Evolutionary conservation across 305 asterid species (phyloP).

Genomic region (Fraxinus nigra): DNA sequence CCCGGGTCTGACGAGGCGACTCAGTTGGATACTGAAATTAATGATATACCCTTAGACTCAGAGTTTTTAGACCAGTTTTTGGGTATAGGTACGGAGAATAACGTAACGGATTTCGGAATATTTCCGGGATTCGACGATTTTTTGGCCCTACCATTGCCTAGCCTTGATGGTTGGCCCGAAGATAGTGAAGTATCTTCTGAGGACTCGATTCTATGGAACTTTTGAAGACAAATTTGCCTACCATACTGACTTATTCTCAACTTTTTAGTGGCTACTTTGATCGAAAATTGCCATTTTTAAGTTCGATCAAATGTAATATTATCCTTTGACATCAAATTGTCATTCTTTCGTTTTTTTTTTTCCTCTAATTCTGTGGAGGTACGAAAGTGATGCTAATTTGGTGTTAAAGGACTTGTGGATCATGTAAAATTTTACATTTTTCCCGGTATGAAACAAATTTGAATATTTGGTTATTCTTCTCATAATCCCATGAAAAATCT

Average conservation of each 20-base stretch:
- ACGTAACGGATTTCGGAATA: conserved; percentile 32
- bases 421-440: not conserved
- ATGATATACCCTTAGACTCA: conserved; percentile 44
- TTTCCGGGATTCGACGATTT: conserved; percentile 43
- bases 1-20: conserved; percentile 27
- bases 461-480: not conserved
- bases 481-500: not conserved
- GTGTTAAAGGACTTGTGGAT: not conserved
- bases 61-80: conserved; percentile 39
- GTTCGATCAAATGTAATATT: not conserved
- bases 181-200: conserved; percentile 25
- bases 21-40: conserved; percentile 26
- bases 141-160: conserved; percentile 27
- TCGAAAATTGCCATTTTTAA: not conserved
- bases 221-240: conserved; percentile 3
- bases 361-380: not conserved
- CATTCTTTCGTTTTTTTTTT: not conserved
- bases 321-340: not conserved
- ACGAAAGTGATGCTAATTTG: not conserved
- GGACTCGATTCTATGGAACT: conserved; percentile 38
- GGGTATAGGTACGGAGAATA: conserved; percentile 24
- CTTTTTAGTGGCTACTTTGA: not conserved
- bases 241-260: not conserved
- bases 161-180: conserved; percentile 31
- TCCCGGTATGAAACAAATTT: not conserved